phyloP scores from a whole-genome alignment of 2,329 filamentous ascomycete genomes.

The Claviceps monticola region DNA sequence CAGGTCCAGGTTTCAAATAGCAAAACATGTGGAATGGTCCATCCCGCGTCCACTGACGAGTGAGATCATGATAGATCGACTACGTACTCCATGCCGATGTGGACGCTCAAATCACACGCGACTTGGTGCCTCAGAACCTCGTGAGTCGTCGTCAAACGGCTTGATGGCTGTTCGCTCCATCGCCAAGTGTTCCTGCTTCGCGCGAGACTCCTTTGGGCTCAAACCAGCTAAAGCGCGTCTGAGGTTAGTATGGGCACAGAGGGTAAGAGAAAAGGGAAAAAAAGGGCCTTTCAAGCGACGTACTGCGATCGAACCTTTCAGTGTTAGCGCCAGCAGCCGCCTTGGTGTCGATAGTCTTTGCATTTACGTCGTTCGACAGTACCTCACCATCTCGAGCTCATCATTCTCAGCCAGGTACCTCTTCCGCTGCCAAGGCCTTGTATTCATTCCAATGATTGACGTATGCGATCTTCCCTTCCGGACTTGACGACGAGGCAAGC shows the following conservation, averaged over 20 bases:
- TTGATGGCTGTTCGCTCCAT: conserved; percentile 86
- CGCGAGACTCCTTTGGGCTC: conserved; percentile 73
- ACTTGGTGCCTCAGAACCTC: conserved; percentile 55
- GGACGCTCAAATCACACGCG: not conserved
- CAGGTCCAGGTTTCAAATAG: not conserved
- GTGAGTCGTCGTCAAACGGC: conserved; percentile 60
- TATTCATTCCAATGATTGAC: conserved; percentile 26
- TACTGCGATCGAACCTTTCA: conserved; percentile 30
- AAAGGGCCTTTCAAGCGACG: conserved; percentile 8
- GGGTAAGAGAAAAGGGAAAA: too few relatives aligned
- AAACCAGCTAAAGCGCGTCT: conserved; percentile 1
- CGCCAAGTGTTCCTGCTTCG: conserved; percentile 78
- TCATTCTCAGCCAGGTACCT: not conserved
- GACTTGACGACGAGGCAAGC: conserved; percentile 18
- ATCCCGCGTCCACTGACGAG: not conserved
- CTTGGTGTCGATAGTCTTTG: conserved; percentile 12
- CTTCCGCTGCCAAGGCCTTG: conserved; percentile 1
- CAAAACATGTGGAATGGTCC: not conserved
- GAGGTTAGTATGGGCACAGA: not conserved
- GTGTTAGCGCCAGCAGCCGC: conserved; percentile 17
- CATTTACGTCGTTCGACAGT: not conserved
- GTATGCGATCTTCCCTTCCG: conserved; percentile 16
- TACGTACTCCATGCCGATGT: too few relatives aligned
- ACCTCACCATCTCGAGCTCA: not conserved
- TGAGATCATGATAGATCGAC: too few relatives aligned